Conservation (phyloP, 2,329 filamentous ascomycete genomes). For the Colletotrichum brevisporum region DNA sequence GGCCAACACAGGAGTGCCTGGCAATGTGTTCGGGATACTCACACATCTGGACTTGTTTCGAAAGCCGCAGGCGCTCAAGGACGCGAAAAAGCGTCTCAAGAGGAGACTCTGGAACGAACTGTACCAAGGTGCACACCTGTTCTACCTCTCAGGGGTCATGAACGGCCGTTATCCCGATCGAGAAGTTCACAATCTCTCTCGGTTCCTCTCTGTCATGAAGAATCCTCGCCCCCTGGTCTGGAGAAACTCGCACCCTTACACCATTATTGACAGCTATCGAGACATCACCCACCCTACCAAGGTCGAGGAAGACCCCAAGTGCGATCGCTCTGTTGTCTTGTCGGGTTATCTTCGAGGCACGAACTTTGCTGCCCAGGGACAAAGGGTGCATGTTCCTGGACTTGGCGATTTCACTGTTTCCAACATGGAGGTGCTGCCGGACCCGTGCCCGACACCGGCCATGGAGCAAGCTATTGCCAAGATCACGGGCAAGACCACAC, state of each 20-base stretch:
- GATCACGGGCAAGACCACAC: slow-evolving; percentile 83
- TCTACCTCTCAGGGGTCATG: slow-evolving; percentile 95
- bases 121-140: slow-evolving; percentile 96
- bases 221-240: slow-evolving; percentile 96
- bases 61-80: slow-evolving; percentile 91
- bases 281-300: slow-evolving; percentile 95
- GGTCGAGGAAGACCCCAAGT: slow-evolving; percentile 89
- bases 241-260: slow-evolving; percentile 96
- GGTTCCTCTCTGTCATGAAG: slow-evolving; percentile 99
- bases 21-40: slow-evolving; percentile 96
- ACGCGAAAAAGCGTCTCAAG: slow-evolving; percentile 96
- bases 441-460: slow-evolving; percentile 94
- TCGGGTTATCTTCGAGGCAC: slow-evolving; percentile 96
- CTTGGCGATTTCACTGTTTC: slow-evolving; percentile 90
- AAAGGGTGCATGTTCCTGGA: slow-evolving; percentile 91
- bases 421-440: slow-evolving; percentile 88
- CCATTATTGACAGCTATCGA: slow-evolving; percentile 92
- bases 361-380: slow-evolving; percentile 89
- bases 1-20: slow-evolving; percentile 95
- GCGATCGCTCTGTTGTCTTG: slow-evolving; percentile 90
- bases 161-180: slow-evolving; percentile 97
- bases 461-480: slow-evolving; percentile 92
- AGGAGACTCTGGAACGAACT: slow-evolving; percentile 96
- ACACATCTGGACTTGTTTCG: slow-evolving; percentile 96
- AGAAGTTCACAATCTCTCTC: slow-evolving; percentile 94